These are phyloP conservation scores for Quercus rubra DNA, from an alignment of 306 rosid species.

Conservation along the genomic window DNA sequence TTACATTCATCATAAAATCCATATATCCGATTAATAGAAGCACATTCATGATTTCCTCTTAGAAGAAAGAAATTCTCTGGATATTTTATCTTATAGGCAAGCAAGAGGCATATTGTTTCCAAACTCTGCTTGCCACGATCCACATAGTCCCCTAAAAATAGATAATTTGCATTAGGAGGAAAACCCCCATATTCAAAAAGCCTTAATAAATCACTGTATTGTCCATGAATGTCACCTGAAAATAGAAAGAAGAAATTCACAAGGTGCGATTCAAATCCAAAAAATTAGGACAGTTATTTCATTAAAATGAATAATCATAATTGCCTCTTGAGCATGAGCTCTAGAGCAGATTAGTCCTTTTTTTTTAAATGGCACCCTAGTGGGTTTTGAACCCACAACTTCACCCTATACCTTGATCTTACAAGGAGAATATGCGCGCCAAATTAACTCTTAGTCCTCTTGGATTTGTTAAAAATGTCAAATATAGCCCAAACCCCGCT, in stretches of 20 bases:
- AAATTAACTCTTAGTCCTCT: background rate
- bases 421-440: too few relatives aligned
- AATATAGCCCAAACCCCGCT: background rate
- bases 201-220: slow-evolving; percentile 81
- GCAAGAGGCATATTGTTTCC: slow-evolving; percentile 92
- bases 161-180: slow-evolving; percentile 79
- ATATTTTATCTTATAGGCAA: slow-evolving; percentile 82
- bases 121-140: slow-evolving; percentile 95
- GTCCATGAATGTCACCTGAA: slow-evolving; percentile 93
- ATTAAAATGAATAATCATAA: background rate
- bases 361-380: too few relatives aligned
- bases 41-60: slow-evolving; percentile 93
- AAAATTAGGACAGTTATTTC: background rate
- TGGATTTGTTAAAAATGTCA: background rate
- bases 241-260: slow-evolving; percentile 11
- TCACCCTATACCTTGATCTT: too few relatives aligned
- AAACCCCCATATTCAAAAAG: slow-evolving; percentile 92
- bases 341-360: background rate
- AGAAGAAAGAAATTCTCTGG: slow-evolving; percentile 90
- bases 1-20: slow-evolving; percentile 96
- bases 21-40: slow-evolving; percentile 85
- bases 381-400: too few relatives aligned
- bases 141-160: slow-evolving; percentile 90
- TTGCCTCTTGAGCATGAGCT: background rate
- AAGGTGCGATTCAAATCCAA: background rate